phyloP scores from a whole-genome alignment of 2,329 filamentous ascomycete species.

The Colletotrichum falcatum region DNA sequence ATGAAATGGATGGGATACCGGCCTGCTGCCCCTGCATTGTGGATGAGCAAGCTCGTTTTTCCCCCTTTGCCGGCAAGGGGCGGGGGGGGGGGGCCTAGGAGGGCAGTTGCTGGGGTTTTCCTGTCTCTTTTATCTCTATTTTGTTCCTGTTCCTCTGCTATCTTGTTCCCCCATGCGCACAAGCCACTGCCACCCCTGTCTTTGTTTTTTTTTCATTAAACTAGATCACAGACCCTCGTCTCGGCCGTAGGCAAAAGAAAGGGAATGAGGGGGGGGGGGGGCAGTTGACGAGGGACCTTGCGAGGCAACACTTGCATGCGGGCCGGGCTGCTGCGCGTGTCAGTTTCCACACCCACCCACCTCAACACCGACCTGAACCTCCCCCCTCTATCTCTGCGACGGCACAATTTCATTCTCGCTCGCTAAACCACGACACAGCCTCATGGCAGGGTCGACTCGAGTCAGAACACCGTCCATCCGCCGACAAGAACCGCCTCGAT shows the following conservation, averaged over 20 bases:
- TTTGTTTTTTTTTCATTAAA: conserved; percentile 23
- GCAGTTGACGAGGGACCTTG: neutral
- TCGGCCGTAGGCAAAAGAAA: conserved; percentile 25
- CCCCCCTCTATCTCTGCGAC: conserved; percentile 23
- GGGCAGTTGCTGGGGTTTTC: neutral
- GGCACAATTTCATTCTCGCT: conserved; percentile 39
- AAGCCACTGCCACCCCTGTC: conserved; percentile 14
- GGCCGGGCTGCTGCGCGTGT: conserved; percentile 29
- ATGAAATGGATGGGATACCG: conserved; percentile 32
- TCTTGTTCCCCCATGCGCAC: conserved; percentile 26
- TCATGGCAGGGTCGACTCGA: conserved; percentile 35
- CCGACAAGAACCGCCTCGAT: conserved; percentile 20
- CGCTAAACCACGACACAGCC: conserved; percentile 37
- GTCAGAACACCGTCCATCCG: conserved; percentile 27
- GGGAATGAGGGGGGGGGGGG: neutral
- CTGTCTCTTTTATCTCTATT: neutral
- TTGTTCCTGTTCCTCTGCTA: conserved; percentile 15
- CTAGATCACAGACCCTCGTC: conserved; percentile 30
- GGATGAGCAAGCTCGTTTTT: conserved; percentile 31
- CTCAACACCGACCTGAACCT: neutral
- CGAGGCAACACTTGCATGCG: conserved; percentile 6
- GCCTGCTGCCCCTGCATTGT: conserved; percentile 34
- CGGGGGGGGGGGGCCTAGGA: too few relatives aligned
- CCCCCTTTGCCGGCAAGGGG: conserved; percentile 13
- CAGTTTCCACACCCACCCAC: conserved; percentile 24